Percentiles rank a stretch among this genome's conserved stretches.
These are phyloP conservation scores for Pseudogymnoascus sp. DNA, from an alignment of 2,329 filamentous ascomycete genomes.

Conservation along the genomic window DNA sequence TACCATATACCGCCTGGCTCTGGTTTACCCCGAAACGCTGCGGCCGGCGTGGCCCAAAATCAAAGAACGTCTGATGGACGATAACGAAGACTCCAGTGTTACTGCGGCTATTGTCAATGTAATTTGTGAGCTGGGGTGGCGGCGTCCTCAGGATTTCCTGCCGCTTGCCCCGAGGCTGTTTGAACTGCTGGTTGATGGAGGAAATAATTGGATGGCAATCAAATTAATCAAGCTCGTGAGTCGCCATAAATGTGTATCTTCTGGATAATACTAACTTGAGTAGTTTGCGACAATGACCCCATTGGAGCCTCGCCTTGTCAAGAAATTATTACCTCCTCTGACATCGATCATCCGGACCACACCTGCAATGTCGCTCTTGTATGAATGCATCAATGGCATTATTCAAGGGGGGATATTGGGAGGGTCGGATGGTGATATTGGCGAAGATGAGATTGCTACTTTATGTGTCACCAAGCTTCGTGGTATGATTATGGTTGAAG, in stretches of 20 bases:
- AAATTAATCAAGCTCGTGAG: conserved; percentile 92
- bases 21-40: conserved; percentile 94
- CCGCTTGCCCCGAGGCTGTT: conserved; percentile 87
- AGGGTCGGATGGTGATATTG: conserved; percentile 68
- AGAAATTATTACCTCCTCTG: conserved; percentile 82
- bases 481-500: conserved; percentile 89
- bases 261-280: conserved; percentile 51
- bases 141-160: conserved; percentile 86
- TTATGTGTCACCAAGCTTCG: conserved; percentile 89
- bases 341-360: conserved; percentile 92
- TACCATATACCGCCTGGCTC: conserved; percentile 82
- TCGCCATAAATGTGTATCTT: conserved; percentile 18
- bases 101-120: conserved; percentile 96
- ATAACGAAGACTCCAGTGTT: conserved; percentile 82
- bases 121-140: conserved; percentile 90
- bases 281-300: conserved; percentile 93
- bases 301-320: conserved; percentile 81
- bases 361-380: conserved; percentile 93
- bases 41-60: conserved; percentile 95
- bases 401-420: conserved; percentile 93
- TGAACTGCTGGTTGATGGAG: conserved; percentile 81
- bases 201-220: conserved; percentile 99
- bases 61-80: conserved; percentile 86
- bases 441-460: conserved; percentile 84
- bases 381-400: conserved; percentile 97